Conservation (phyloP, 495 filamentous ascomycete genomes). For the Alectoria sarmentosa region DNA sequence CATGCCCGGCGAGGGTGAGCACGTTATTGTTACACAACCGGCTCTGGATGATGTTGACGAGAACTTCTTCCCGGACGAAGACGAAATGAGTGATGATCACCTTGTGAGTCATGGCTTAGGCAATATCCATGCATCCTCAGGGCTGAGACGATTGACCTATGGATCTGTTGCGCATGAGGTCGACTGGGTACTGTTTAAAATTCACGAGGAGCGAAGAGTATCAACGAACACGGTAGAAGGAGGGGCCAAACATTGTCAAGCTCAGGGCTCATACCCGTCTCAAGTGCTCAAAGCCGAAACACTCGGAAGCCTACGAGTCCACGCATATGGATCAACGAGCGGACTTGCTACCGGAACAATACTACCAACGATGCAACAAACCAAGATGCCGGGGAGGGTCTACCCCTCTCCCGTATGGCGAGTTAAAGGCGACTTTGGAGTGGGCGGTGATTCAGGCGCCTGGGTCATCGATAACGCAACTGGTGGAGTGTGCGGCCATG, state of each 20-base stretch:
- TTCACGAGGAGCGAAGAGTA: constrained; percentile 63
- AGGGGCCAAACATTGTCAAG: constrained; percentile 33
- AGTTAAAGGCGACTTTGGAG: constrained; percentile 65
- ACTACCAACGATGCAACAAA: constrained; percentile 63
- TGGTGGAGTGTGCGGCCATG: constrained; percentile 81
- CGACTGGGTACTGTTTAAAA: constrained; percentile 90
- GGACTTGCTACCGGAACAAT: constrained; percentile 75
- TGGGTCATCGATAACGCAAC: constrained; percentile 82
- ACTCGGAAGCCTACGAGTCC: constrained; percentile 67
- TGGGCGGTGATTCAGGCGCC: constrained; percentile 85
- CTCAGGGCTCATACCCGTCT: constrained; percentile 28
- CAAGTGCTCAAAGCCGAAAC: constrained; percentile 32
- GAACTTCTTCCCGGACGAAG: constrained; percentile 60
- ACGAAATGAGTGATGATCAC: constrained; percentile 65
- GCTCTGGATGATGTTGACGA: constrained; percentile 80
- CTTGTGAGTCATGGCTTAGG: constrained; percentile 70
- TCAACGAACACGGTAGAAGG: constrained; percentile 57
- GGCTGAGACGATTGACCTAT: constrained; percentile 63
- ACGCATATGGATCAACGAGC: constrained; percentile 86
- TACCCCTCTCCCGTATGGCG: constrained; percentile 78
- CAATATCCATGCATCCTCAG: constrained; percentile 81
- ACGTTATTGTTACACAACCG: constrained; percentile 72
- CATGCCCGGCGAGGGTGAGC: constrained; percentile 63
- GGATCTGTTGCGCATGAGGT: constrained; percentile 77
- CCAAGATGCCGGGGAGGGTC: constrained; percentile 73